Evolutionary conservation across 352 stramenopile species (phyloP).

Genomic region (Globisporangium takayamanum): DNA sequence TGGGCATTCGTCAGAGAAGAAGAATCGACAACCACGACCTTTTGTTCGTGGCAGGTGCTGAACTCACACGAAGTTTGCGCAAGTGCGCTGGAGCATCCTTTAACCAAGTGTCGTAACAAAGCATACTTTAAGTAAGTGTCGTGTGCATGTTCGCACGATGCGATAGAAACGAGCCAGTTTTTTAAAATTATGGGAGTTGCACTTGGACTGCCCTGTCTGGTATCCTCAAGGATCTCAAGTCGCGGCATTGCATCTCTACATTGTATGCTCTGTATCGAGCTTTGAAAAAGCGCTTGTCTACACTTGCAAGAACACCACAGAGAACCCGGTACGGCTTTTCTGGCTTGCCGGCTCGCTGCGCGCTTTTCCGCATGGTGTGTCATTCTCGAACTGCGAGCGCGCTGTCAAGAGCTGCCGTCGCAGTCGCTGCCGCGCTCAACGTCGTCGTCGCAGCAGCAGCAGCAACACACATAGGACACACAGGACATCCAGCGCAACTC

Average conservation of each 20-base stretch:
- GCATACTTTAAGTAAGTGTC: neutral
- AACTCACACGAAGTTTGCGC: too few species aligned
- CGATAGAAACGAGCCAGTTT: neutral
- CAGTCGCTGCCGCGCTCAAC: too few species aligned
- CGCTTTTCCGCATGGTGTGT: neutral
- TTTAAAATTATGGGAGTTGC: neutral
- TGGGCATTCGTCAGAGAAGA: neutral
- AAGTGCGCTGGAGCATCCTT: neutral
- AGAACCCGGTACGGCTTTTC: neutral
- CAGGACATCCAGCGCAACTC: too few species aligned
- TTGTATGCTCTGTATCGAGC: neutral
- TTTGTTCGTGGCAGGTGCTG: neutral
- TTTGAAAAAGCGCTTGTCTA: neutral
- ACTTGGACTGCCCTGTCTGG: neutral
- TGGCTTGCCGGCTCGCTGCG: neutral
- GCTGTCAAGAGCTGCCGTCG: neutral
- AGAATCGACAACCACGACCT: neutral
- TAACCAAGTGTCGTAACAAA: neutral
- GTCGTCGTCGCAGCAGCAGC: too few species aligned
- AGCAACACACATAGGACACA: too few species aligned
- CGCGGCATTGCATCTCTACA: neutral
- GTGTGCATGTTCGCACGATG: neutral
- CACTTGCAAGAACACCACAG: neutral
- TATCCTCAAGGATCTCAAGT: neutral
- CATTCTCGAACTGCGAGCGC: neutral